Conservation (phyloP, 1,284 basidiomycete species). For the Boletus sp. region DNA sequence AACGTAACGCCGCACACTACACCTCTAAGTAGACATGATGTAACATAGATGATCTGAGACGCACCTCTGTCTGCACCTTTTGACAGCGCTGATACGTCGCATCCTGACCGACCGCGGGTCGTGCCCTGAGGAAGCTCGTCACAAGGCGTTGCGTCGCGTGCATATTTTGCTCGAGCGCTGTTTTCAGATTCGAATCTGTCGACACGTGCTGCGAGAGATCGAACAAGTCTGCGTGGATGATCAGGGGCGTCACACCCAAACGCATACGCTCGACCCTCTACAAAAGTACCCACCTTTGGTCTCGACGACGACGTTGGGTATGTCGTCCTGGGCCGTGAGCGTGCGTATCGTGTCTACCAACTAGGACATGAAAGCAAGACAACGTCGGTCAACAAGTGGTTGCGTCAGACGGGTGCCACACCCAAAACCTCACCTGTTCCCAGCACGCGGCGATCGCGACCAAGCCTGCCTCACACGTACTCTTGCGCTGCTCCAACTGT, state of each 20-base stretch:
- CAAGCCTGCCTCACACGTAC: conserved; percentile 72
- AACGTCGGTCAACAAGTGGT: conserved; percentile 3
- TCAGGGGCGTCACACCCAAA: not conserved
- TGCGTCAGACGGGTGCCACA: not conserved
- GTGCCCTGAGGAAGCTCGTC: conserved; percentile 51
- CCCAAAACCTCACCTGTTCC: conserved; percentile 63
- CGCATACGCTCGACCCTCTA: not conserved
- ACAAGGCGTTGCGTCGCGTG: conserved; percentile 59
- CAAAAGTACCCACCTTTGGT: conserved; percentile 39
- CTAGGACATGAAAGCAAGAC: conserved; percentile 35
- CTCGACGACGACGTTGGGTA: conserved; percentile 42
- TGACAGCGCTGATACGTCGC: conserved; percentile 45
- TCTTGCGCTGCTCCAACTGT: conserved; percentile 71
- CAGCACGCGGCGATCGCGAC: conserved; percentile 86
- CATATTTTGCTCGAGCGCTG: conserved; percentile 52
- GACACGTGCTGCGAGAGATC: conserved; percentile 53
- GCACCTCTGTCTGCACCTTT: conserved; percentile 59
- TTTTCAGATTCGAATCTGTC: conserved; percentile 46
- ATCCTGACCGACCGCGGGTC: conserved; percentile 24
- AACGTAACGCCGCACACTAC: conserved; percentile 56
- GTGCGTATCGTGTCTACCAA: conserved; percentile 65
- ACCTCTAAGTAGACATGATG: conserved; percentile 14
- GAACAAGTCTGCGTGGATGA: conserved; percentile 36
- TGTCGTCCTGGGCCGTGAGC: conserved; percentile 53
- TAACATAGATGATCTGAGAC: conserved; percentile 3